These are phyloP conservation scores for Venturia asperata DNA, from an alignment of 2,329 filamentous ascomycete species.

Conservation along the genomic window DNA sequence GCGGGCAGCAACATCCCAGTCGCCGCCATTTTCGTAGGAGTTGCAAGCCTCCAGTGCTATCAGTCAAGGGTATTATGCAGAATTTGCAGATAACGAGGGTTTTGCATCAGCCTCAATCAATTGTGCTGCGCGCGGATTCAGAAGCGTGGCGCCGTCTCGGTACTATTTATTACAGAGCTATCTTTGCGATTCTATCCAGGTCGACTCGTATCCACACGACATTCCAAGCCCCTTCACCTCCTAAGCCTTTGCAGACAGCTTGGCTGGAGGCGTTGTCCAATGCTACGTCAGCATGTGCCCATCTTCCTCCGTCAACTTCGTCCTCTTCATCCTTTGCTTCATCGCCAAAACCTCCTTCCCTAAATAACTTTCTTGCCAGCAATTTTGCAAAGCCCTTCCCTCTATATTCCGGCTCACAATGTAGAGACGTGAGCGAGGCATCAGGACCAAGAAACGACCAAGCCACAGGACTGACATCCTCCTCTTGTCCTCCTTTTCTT, in stretches of 20 bases:
- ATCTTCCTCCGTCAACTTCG: constrained; percentile 40
- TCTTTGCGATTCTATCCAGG: constrained; percentile 26
- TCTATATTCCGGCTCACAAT: constrained; percentile 54
- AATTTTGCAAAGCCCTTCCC: constrained; percentile 57
- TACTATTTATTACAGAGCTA: not conserved
- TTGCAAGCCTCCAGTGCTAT: no score
- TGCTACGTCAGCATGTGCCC: constrained; percentile 58
- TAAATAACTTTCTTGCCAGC: constrained; percentile 52
- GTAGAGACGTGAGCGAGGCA: constrained; percentile 53
- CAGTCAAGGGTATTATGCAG: no score
- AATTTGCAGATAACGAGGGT: no score
- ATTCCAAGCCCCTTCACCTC: constrained; percentile 50
- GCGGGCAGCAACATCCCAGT: no score
- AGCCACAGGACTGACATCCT: constrained; percentile 43
- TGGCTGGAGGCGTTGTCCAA: constrained; percentile 54
- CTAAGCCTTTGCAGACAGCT: constrained; percentile 55
- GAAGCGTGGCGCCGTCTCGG: not conserved
- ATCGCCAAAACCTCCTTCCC: constrained; percentile 39
- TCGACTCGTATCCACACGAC: constrained; percentile 51
- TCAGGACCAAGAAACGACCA: constrained; percentile 61
- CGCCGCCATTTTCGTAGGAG: no score
- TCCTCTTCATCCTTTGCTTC: constrained; percentile 28
- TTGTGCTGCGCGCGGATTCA: no score
- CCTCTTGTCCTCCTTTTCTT: constrained; percentile 36
- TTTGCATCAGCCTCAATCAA: no score